Conservation (phyloP, 805 yeast genomes). For the Pichia scutulata region DNA sequence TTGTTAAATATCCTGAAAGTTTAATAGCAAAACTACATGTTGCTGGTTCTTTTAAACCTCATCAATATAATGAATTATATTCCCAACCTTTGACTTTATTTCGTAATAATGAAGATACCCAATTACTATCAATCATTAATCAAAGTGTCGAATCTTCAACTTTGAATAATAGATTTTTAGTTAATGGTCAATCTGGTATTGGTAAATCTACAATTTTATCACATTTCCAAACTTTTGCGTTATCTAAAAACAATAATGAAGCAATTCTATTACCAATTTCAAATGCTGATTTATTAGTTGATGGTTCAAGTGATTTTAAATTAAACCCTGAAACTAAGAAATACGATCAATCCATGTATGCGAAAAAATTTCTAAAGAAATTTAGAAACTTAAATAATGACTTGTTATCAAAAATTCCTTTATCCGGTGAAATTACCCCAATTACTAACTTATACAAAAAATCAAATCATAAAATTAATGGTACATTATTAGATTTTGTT, state of each 20-base stretch:
- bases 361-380: constrained; percentile 51
- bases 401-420: constrained; percentile 27
- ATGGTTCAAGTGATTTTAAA: constrained; percentile 67
- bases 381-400: constrained; percentile 39
- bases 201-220: constrained; percentile 73
- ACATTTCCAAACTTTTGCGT: constrained; percentile 54
- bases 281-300: constrained; percentile 49
- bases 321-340: constrained; percentile 39
- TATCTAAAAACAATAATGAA: constrained; percentile 22
- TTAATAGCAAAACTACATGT: constrained; percentile 38
- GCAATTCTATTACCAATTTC: constrained; percentile 56
- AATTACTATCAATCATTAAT: constrained; percentile 33
- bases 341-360: constrained; percentile 75
- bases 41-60: constrained; percentile 58
- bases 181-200: constrained; percentile 66
- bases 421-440: constrained; percentile 18
- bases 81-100: constrained; percentile 51
- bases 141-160: constrained; percentile 28
- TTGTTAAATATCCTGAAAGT: constrained; percentile 34
- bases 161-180: constrained; percentile 39
- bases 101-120: constrained; percentile 39
- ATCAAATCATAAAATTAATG: constrained; percentile 10
- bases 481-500: constrained; percentile 39
- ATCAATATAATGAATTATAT: constrained; percentile 63
- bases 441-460: constrained; percentile 15